Evolutionary conservation across 805 yeast species (phyloP).

Genomic region (Saturnispora quitensis): DNA sequence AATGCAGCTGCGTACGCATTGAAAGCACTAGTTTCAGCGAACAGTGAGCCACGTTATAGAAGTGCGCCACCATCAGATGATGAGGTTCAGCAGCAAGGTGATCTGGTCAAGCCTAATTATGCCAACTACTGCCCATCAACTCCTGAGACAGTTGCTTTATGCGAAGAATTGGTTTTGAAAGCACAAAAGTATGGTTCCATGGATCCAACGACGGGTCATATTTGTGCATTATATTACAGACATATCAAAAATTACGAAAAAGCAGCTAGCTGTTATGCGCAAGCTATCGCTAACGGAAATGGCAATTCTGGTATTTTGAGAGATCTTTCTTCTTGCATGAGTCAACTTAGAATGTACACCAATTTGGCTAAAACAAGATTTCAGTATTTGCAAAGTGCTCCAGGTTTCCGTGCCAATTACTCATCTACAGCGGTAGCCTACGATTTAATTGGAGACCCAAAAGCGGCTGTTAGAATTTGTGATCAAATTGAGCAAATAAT

Average conservation of each 20-base stretch:
- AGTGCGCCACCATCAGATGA: conserved; percentile 6
- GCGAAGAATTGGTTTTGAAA: conserved; percentile 47
- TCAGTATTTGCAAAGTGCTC: conserved; percentile 56
- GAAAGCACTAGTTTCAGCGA: conserved; percentile 56
- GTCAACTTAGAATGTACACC: conserved; percentile 70
- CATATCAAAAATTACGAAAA: conserved; percentile 58
- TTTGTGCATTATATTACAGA: conserved; percentile 77
- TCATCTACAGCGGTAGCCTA: conserved; percentile 81
- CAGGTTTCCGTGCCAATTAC: conserved; percentile 88
- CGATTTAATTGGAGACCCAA: conserved; percentile 59
- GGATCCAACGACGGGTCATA: conserved; percentile 72
- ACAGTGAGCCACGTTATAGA: conserved; percentile 10
- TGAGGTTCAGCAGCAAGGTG: conserved; percentile 6
- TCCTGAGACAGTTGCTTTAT: conserved; percentile 44
- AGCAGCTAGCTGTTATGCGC: conserved; percentile 70
- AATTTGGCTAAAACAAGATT: conserved; percentile 55
- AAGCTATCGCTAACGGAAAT: conserved; percentile 70
- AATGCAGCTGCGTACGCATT: conserved; percentile 79
- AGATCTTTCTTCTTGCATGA: conserved; percentile 71
- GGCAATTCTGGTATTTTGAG: conserved; percentile 70
- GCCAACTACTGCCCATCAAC: conserved; percentile 39
- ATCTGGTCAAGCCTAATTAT: conserved; percentile 4
- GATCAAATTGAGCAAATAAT: conserved; percentile 68
- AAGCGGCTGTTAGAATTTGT: conserved; percentile 63
- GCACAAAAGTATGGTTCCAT: conserved; percentile 52